Base-by-base conservation (phyloP, 2,329 filamentous ascomycete genomes). In the Aspergillus piperis region DNA sequence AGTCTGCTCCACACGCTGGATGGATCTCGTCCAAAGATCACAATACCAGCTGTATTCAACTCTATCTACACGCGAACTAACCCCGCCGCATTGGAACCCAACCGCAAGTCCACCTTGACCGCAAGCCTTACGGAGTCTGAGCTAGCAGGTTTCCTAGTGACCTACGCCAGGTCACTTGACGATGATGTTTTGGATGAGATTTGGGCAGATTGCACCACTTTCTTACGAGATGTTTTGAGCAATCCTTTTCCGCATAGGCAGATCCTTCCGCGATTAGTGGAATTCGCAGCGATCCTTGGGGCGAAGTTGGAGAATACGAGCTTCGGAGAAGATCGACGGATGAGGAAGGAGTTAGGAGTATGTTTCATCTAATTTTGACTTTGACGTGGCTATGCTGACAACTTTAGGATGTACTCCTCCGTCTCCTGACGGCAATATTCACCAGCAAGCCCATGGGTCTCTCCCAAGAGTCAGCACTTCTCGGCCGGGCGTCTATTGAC, bases 141-240 rank as follows among this genome's bases (percentile, higher is more conserved):
- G 70, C 81, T 99, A 10, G 91, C 94, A 8, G 86, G 90, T 8
- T 99, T 99, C 74, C 78, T 98, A 48, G 90, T 96, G 7, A 90
- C 95, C 63, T 99, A 99, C 75, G 89, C 92, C 0, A 86, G 86
- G 30, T 95, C 93, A 0, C 82, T 98, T 11, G 95, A 99, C 71
- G 95, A 99, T 70, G 95, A 99, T 79, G 90, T 95, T 15, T 94
- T 97, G 84, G 95, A 99, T 70, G 95, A 99, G 76, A 96, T 99
- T 52, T 99, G 95, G 95, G 84, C 88, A 42, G 94, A 99, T 73
- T 99, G 94, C 74, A 92, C 93, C 70, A 86, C 89, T 0, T 99
- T 99, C 75, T 77, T 98, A 62, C 90, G 88, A 64, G 96, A 99
- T 72, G 85, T 99, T 27, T 82, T 99, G 27, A 88, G 89, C 23